These are phyloP conservation scores for Beauveria asiatica DNA, from an alignment of 2,329 filamentous ascomycete genomes.

Conservation along the genomic window DNA sequence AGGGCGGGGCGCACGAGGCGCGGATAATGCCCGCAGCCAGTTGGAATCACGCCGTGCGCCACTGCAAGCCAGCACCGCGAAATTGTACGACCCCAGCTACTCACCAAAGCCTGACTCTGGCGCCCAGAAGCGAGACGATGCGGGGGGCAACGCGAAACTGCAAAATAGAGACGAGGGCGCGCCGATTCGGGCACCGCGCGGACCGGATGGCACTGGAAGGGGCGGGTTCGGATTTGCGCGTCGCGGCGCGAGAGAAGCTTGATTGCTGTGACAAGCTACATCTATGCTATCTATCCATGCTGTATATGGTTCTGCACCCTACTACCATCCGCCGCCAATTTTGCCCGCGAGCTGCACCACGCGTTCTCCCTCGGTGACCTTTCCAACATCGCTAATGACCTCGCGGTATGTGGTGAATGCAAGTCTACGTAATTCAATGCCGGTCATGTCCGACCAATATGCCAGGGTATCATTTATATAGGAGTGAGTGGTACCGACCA, in stretches of 20 bases:
- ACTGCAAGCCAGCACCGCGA: slow-evolving; percentile 20
- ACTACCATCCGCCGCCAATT: slow-evolving; percentile 86
- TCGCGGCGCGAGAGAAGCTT: slow-evolving; percentile 48
- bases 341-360: slow-evolving; percentile 85
- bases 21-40: slow-evolving; percentile 22
- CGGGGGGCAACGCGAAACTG: slow-evolving; percentile 27
- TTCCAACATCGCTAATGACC: slow-evolving; percentile 92
- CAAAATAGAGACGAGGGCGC: slow-evolving; percentile 58
- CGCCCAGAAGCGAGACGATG: slow-evolving; percentile 32
- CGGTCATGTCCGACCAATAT: slow-evolving; percentile 69
- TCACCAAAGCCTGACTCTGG: slow-evolving; percentile 52
- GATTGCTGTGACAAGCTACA: slow-evolving; percentile 20
- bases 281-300: slow-evolving; percentile 16
- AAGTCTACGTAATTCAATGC: slow-evolving; percentile 62
- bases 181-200: slow-evolving; percentile 64
- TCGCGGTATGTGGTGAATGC: slow-evolving; percentile 82
- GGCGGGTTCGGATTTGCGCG: slow-evolving; percentile 69
- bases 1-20: slow-evolving; percentile 32
- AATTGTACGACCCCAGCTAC: slow-evolving; percentile 73
- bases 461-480: slow-evolving; percentile 60
- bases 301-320: slow-evolving; percentile 15
- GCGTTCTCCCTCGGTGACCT: slow-evolving; percentile 64
- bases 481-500: slow-evolving; percentile 58
- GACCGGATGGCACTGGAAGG: slow-evolving; percentile 68
- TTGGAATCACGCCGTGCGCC: slow-evolving; percentile 1